phyloP scores from a whole-genome alignment of 176 grass and related monocot species.

The Zizania latifolia region DNA sequence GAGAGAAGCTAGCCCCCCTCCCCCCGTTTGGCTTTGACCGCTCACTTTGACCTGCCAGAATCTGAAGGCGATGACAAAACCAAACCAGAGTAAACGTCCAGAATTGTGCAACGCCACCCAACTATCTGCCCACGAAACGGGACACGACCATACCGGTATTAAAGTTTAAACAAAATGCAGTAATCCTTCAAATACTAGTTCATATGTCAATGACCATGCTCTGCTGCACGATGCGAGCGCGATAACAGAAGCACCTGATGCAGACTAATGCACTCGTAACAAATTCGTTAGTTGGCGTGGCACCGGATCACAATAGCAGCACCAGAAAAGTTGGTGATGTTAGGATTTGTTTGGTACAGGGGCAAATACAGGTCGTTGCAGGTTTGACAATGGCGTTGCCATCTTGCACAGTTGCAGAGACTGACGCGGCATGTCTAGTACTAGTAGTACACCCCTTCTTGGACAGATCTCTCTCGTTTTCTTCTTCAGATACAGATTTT shows the following conservation, averaged over 20 bases:
- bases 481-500: neutral
- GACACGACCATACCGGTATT: neutral
- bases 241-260: neutral
- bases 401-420: neutral
- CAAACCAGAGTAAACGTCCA: neutral
- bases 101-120: neutral
- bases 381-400: neutral
- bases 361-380: neutral
- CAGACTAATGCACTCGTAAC: neutral
- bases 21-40: no score
- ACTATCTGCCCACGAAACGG: neutral
- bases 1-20: no score
- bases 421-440: neutral
- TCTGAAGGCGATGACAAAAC: neutral
- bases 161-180: neutral
- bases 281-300: neutral
- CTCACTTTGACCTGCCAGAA: neutral
- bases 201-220: no score
- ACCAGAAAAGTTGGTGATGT: neutral
- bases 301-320: neutral
- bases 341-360: constrained; percentile 3
- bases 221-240: no score
- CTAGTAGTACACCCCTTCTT: neutral
- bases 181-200: no score
- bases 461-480: neutral